Evolutionary conservation across 2,329 filamentous ascomycete genomes (phyloP).

Genomic region (Sordariomycetes sp.): DNA sequence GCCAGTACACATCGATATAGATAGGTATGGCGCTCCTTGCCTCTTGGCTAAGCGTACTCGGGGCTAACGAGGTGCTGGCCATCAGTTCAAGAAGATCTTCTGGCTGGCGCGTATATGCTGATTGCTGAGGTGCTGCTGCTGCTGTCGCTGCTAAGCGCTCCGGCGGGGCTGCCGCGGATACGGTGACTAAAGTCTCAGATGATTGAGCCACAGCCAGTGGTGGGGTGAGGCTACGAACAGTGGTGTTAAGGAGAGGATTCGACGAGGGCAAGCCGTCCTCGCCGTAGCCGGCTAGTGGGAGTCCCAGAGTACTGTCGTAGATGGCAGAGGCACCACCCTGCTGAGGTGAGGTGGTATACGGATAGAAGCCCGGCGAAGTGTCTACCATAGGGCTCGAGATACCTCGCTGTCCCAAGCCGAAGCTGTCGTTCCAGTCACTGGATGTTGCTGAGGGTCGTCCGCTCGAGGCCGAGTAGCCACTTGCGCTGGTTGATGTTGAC

Average conservation of each 20-base stretch:
- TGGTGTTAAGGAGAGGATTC: slow-evolving; percentile 21
- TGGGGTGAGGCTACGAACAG: slow-evolving; percentile 41
- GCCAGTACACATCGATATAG: slow-evolving; percentile 46
- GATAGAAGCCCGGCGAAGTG: neutral
- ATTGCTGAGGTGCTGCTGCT: neutral
- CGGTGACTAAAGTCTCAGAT: slow-evolving; percentile 39
- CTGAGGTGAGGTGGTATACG: neutral
- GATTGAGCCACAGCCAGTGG: slow-evolving; percentile 34
- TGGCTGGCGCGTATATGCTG: neutral
- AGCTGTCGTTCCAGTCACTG: neutral
- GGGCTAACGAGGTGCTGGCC: slow-evolving; percentile 21
- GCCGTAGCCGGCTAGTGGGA: slow-evolving; percentile 24
- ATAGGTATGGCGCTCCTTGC: slow-evolving; percentile 33
- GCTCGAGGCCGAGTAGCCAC: neutral
- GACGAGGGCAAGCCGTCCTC: slow-evolving; percentile 18
- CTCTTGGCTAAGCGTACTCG: slow-evolving; percentile 25
- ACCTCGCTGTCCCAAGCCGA: neutral
- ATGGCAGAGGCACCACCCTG: neutral
- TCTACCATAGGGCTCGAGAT: neutral
- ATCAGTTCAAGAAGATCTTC: slow-evolving; percentile 7
- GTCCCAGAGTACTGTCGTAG: slow-evolving; percentile 7
- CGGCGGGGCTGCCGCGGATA: slow-evolving; percentile 27
- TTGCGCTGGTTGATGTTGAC: neutral
- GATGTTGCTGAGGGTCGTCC: neutral
- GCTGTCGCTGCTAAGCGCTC: slow-evolving; percentile 7